A percentile compares a stretch with the other conserved stretches of the same genome.
These are phyloP conservation scores for Verticillium zaregamsianum DNA, from an alignment of 2,329 filamentous ascomycete species.

Conservation along the genomic window DNA sequence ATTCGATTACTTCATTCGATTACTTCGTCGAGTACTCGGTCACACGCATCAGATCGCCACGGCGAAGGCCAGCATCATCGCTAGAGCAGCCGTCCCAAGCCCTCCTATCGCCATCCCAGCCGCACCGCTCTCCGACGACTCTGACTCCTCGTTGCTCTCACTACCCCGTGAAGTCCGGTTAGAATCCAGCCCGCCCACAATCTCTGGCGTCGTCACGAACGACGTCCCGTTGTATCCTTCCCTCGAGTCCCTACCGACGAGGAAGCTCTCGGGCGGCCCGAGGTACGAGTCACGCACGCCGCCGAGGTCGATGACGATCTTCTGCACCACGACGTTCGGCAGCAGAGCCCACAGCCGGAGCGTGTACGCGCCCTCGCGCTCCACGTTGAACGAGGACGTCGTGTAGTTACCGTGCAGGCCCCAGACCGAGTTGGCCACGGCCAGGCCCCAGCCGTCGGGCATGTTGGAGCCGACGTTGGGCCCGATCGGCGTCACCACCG, in stretches of 20 bases:
- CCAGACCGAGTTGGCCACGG: slow-evolving; percentile 43
- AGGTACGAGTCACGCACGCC: slow-evolving; percentile 51
- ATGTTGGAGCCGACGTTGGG: slow-evolving; percentile 33
- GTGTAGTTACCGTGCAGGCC: slow-evolving; percentile 38
- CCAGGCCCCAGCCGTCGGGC: slow-evolving; percentile 36
- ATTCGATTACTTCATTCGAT: neutral
- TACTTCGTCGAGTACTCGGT: neutral
- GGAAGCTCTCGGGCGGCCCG: slow-evolving; percentile 52
- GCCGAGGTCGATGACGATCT: slow-evolving; percentile 51
- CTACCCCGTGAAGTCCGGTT: neutral
- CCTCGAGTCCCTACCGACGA: slow-evolving; percentile 33
- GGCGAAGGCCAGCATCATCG: neutral
- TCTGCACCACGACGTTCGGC: slow-evolving; percentile 50
- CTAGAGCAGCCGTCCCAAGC: neutral
- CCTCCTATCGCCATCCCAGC: neutral
- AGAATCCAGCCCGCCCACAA: slow-evolving; percentile 5
- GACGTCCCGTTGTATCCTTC: slow-evolving; percentile 32
- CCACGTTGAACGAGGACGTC: slow-evolving; percentile 37
- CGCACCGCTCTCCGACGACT: neutral
- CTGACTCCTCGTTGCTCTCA: neutral
- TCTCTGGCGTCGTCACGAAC: slow-evolving; percentile 22
- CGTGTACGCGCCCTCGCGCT: slow-evolving; percentile 39
- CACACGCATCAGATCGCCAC: neutral
- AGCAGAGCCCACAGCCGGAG: slow-evolving; percentile 48
- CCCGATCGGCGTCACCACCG: slow-evolving; percentile 36